phyloP scores from a whole-genome alignment of 306 rosid genomes.

The Begonia masoniana region DNA sequence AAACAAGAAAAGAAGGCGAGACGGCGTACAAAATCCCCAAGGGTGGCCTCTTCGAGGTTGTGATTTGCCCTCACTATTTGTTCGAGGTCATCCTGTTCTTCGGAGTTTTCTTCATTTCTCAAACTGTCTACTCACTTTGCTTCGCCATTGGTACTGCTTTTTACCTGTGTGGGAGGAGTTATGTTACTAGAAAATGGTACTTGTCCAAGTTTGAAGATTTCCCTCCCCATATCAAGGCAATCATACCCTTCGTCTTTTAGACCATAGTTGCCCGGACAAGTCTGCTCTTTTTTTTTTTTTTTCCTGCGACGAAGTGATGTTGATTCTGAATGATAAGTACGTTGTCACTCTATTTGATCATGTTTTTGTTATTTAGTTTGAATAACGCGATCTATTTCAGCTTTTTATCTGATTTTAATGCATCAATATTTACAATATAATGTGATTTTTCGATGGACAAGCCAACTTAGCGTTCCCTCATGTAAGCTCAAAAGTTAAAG shows the following conservation, averaged over 20 bases:
- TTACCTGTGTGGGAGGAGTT: constrained; percentile 61
- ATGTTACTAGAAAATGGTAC: constrained; percentile 56
- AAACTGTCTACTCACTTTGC: constrained; percentile 24
- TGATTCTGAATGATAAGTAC: too few relatives aligned
- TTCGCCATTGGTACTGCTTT: constrained; percentile 28
- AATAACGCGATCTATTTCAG: too few relatives aligned
- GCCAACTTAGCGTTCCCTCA: too few relatives aligned
- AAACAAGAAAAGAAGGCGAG: constrained; percentile 33
- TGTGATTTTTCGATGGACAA: too few relatives aligned
- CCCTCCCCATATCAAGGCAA: constrained; percentile 49
- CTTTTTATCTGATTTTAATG: too few relatives aligned
- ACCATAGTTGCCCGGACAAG: too few relatives aligned
- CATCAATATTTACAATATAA: too few relatives aligned
- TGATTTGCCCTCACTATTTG: constrained; percentile 68
- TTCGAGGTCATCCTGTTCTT: constrained; percentile 44
- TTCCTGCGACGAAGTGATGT: too few relatives aligned
- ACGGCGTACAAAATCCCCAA: constrained; percentile 56
- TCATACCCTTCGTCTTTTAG: constrained; percentile 45
- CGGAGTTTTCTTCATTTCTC: constrained; percentile 58
- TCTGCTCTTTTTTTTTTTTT: too few relatives aligned
- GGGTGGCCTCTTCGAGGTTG: constrained; percentile 50
- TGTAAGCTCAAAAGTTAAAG: too few relatives aligned
- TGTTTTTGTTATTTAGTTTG: too few relatives aligned
- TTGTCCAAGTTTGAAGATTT: constrained; percentile 61
- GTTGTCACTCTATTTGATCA: too few relatives aligned